These are phyloP conservation scores for Circinella minor DNA, from an alignment of 371 early-diverging fungal genomes.

Conservation along the genomic window DNA sequence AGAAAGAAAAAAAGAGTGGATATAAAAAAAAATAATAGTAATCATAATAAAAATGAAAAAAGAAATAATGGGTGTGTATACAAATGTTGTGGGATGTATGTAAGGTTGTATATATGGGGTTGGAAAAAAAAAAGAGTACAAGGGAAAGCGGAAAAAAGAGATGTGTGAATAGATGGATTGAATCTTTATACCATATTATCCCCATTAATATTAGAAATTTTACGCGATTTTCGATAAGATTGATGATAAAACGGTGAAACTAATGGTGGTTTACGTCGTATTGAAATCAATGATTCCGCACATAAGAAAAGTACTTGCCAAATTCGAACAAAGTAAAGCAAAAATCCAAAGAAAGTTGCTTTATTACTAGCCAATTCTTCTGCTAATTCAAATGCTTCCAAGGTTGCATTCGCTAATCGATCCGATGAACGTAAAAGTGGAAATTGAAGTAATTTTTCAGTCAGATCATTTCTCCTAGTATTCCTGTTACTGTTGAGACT, in stretches of 20 bases:
- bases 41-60: not conserved
- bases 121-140: not conserved
- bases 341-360: not conserved
- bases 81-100: too few relatives aligned
- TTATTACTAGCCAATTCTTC: slow-evolving; percentile 11
- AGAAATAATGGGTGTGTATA: too few relatives aligned
- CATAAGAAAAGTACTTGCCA: slow-evolving; percentile 26
- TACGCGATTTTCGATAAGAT: not conserved
- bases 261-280: not conserved
- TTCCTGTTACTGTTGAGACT: not conserved
- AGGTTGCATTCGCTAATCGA: slow-evolving; percentile 8
- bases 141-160: not conserved
- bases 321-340: slow-evolving; percentile 19
- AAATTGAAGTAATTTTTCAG: slow-evolving; percentile 7
- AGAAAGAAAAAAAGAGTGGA: not conserved
- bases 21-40: not conserved
- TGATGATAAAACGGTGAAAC: not conserved
- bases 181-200: not conserved
- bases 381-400: slow-evolving; percentile 13
- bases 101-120: too few relatives aligned
- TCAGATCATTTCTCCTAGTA: not conserved
- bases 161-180: not conserved
- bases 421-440: slow-evolving; percentile 3
- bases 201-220: not conserved
- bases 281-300: slow-evolving; percentile 20